Percentiles rank a stretch among this genome's conserved stretches.
These are phyloP conservation scores for Ascochyta rabiei DNA, from an alignment of 2,329 filamentous ascomycete species.

Conservation along the genomic window DNA sequence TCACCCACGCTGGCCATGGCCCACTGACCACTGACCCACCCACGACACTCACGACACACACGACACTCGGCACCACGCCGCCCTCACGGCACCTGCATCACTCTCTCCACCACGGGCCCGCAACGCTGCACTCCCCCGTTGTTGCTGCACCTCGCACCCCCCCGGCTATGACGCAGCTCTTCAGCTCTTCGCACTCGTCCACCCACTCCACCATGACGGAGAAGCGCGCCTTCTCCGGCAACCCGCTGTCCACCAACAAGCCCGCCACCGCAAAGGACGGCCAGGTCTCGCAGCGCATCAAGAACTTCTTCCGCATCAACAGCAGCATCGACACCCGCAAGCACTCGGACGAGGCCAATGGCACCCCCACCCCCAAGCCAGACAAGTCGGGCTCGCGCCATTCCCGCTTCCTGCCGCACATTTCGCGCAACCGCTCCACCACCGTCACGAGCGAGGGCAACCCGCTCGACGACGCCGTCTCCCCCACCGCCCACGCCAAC, in stretches of 20 bases:
- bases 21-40: conserved; percentile 44
- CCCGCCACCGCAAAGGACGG: conserved; percentile 56
- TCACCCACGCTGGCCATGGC: conserved; percentile 36
- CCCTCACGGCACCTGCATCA: conserved; percentile 1
- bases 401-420: conserved; percentile 85
- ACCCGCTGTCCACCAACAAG: conserved; percentile 54
- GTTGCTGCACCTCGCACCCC: conserved; percentile 4
- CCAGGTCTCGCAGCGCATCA: conserved; percentile 68
- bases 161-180: conserved; percentile 51
- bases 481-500: conserved; percentile 92
- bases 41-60: conserved; percentile 17
- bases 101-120: background rate
- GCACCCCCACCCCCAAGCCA: conserved; percentile 55
- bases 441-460: conserved; percentile 95
- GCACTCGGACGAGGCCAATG: conserved; percentile 47
- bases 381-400: conserved; percentile 78
- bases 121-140: conserved; percentile 9
- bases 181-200: conserved; percentile 47
- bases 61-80: conserved; percentile 18
- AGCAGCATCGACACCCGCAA: conserved; percentile 56
- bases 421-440: conserved; percentile 84
- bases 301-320: conserved; percentile 73
- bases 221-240: conserved; percentile 58
- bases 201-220: conserved; percentile 48
- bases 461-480: conserved; percentile 83